Percentiles rank a stretch among this genome's conserved stretches.
Conservation (phyloP, 129 eudicot species). For the Saussurea involucrata region DNA sequence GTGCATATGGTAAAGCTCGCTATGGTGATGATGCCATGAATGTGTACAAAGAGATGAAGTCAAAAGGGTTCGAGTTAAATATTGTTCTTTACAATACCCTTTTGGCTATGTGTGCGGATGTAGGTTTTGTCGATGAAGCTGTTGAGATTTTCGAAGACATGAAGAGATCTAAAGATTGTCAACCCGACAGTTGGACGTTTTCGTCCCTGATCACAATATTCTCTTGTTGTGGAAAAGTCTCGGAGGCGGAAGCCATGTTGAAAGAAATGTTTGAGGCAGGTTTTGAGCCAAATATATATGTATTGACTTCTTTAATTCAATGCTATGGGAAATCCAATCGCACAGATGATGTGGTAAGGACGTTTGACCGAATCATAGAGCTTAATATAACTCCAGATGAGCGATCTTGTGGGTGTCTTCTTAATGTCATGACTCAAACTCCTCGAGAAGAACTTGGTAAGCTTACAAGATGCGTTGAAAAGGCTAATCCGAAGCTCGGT, state of each 20-base stretch:
- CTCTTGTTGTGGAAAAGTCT: conserved; percentile 73
- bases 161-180: conserved; percentile 54
- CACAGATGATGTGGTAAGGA: conserved; percentile 67
- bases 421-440: conserved; percentile 74
- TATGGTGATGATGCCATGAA: conserved; percentile 75
- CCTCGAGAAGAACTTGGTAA: conserved; percentile 61
- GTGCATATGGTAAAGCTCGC: conserved; percentile 69
- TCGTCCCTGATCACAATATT: conserved; percentile 68
- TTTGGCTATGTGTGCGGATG: conserved; percentile 82
- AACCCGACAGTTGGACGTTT: conserved; percentile 80
- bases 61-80: conserved; percentile 66
- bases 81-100: conserved; percentile 66
- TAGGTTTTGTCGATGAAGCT: conserved; percentile 72
- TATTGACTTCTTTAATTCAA: conserved; percentile 78
- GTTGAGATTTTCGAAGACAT: conserved; percentile 61
- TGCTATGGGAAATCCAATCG: conserved; percentile 87
- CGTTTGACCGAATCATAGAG: conserved; percentile 50
- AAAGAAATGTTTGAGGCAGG: conserved; percentile 80
- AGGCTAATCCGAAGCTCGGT: conserved; percentile 68
- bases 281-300: conserved; percentile 62
- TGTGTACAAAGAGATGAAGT: conserved; percentile 76
- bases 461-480: conserved; percentile 54
- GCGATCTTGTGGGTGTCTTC: conserved; percentile 78
- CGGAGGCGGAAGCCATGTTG: conserved; percentile 57
- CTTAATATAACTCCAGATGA: conserved; percentile 76